phyloP scores from a whole-genome alignment of 2,329 filamentous ascomycete genomes.

The Fusarium cyanostomum region DNA sequence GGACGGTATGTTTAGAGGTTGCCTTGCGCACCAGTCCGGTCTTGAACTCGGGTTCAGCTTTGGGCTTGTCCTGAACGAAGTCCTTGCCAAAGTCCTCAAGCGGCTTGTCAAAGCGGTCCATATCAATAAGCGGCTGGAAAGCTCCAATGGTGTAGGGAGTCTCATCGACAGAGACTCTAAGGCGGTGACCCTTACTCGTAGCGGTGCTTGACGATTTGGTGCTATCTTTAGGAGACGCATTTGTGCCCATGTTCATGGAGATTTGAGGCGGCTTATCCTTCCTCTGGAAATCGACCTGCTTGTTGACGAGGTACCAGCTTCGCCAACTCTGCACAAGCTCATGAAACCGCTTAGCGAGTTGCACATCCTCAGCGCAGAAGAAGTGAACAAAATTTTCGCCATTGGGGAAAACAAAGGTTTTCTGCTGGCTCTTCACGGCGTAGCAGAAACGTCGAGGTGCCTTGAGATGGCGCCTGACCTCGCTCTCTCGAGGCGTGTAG shows the following conservation, averaged over 20 bases:
- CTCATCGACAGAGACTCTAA: slow-evolving; percentile 53
- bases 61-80: slow-evolving; percentile 37
- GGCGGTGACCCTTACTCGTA: slow-evolving; percentile 43
- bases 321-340: slow-evolving; percentile 81
- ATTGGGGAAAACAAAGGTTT: slow-evolving; percentile 82
- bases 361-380: slow-evolving; percentile 81
- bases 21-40: slow-evolving; percentile 25
- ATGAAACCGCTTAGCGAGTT: slow-evolving; percentile 74
- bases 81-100: slow-evolving; percentile 61
- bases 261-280: slow-evolving; percentile 36
- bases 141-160: slow-evolving; percentile 71
- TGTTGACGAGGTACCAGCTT: slow-evolving; percentile 88
- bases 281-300: slow-evolving; percentile 63
- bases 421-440: slow-evolving; percentile 92
- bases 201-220: slow-evolving; percentile 52
- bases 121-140: slow-evolving; percentile 74
- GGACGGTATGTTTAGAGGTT: slow-evolving; percentile 15
- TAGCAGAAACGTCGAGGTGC: slow-evolving; percentile 88
- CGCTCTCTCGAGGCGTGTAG: slow-evolving; percentile 77
- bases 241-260: slow-evolving; percentile 7
- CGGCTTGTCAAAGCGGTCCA: slow-evolving; percentile 65
- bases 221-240: slow-evolving; percentile 27
- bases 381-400: slow-evolving; percentile 92
- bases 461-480: slow-evolving; percentile 75
- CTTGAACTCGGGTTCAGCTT: slow-evolving; percentile 24